Evolutionary conservation across 2,329 filamentous ascomycete species (phyloP).

Genomic region (Dendrostoma leiphaemia): DNA sequence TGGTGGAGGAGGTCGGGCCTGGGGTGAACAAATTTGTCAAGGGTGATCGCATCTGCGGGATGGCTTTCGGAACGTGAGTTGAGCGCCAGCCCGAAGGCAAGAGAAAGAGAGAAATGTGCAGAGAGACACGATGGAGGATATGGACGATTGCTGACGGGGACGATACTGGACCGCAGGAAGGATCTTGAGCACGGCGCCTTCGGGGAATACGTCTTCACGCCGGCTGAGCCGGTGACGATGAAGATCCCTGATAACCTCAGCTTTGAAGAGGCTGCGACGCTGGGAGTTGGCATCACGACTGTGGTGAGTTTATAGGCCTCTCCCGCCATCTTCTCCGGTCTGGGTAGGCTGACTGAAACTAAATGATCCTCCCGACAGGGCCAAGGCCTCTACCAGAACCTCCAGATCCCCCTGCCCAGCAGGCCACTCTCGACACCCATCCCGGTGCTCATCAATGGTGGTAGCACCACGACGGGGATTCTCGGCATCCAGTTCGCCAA

Average conservation of each 20-base stretch:
- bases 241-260: conserved; percentile 44
- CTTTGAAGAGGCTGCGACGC: conserved; percentile 43
- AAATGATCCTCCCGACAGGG: conserved; percentile 28
- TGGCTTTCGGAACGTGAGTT: conserved; percentile 8
- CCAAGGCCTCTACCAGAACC: conserved; percentile 46
- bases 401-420: conserved; percentile 45
- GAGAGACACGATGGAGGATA: too few relatives aligned
- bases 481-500: conserved; percentile 42
- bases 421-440: conserved; percentile 22
- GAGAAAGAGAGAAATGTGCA: too few relatives aligned
- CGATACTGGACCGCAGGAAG: conserved; percentile 28
- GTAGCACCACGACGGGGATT: conserved; percentile 52
- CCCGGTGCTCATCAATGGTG: conserved; percentile 36
- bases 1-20: conserved; percentile 43
- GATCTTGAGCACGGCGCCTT: conserved; percentile 42
- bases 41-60: conserved; percentile 42
- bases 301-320: conserved; percentile 34
- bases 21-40: conserved; percentile 42
- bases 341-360: neutral
- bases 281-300: conserved; percentile 40
- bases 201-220: conserved; percentile 36
- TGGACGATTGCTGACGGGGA: neutral
- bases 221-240: conserved; percentile 37
- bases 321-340: neutral
- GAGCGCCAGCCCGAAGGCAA: too few relatives aligned